These are phyloP conservation scores for Letharia columbiana DNA, from an alignment of 495 filamentous ascomycete species.

Conservation along the genomic window DNA sequence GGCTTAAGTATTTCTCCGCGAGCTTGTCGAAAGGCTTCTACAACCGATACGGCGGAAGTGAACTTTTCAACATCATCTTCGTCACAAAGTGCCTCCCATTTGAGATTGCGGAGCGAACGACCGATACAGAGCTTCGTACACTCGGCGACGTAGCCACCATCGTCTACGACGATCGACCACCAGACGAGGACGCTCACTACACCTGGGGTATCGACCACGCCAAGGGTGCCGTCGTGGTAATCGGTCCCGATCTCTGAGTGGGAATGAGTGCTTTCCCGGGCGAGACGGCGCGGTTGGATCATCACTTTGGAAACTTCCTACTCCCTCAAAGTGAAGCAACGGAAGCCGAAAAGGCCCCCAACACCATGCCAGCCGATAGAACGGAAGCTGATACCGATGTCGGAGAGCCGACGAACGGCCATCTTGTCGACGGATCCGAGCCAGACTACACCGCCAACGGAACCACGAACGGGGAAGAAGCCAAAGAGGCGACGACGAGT, in stretches of 20 bases:
- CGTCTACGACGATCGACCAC: slow-evolving; percentile 31
- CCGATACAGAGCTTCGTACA: not conserved
- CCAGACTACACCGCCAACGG: no score
- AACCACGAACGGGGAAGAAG: no score
- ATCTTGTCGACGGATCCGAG: no score
- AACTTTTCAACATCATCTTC: slow-evolving; percentile 30
- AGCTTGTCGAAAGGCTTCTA: slow-evolving; percentile 24
- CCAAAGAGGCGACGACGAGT: no score
- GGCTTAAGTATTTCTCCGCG: slow-evolving; percentile 19
- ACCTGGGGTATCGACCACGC: slow-evolving; percentile 29
- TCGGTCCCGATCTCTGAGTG: slow-evolving; percentile 31
- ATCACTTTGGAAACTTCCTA: not conserved
- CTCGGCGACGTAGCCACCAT: slow-evolving; percentile 19
- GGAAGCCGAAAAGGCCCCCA: slow-evolving; percentile 39
- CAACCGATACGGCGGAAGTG: slow-evolving; percentile 23
- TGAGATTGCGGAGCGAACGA: not conserved
- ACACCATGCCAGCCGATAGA: slow-evolving; percentile 44
- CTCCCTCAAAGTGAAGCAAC: no score
- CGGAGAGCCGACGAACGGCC: no score
- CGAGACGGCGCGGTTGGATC: not conserved
- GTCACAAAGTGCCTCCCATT: slow-evolving; percentile 28
- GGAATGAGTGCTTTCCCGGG: slow-evolving; percentile 20
- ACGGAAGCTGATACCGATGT: slow-evolving; percentile 37
- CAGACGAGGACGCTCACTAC: slow-evolving; percentile 32
- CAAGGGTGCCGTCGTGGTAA: slow-evolving; percentile 28